phyloP scores from a whole-genome alignment of 2,329 filamentous ascomycete species.

The Epichloe aotearoae region DNA sequence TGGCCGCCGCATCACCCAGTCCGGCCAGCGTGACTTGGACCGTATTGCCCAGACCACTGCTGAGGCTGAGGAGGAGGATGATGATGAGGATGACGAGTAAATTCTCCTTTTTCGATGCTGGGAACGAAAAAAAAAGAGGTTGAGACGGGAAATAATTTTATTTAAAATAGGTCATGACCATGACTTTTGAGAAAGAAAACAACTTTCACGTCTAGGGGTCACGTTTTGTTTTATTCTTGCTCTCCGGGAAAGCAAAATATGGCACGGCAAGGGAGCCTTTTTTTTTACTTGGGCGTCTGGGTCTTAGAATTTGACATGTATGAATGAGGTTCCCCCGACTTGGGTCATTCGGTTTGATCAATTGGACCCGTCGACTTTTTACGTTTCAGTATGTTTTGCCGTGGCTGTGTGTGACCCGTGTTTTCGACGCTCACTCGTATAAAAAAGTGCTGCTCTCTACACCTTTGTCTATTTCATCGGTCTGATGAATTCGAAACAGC shows the following conservation, averaged over 20 bases:
- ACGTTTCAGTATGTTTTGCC: background rate
- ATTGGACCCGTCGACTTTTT: constrained; percentile 17
- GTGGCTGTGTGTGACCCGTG: background rate
- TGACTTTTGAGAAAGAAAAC: background rate
- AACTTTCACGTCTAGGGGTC: background rate
- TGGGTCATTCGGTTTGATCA: constrained; percentile 24
- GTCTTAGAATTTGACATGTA: constrained; percentile 27
- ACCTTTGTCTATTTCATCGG: too few species aligned
- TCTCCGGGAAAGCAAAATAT: background rate
- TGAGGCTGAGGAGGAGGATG: constrained; percentile 55
- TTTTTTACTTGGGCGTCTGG: constrained; percentile 22
- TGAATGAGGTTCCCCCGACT: constrained; percentile 26
- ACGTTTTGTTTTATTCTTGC: background rate
- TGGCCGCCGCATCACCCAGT: constrained; percentile 94
- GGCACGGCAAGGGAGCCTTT: constrained; percentile 6
- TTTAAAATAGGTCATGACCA: background rate
- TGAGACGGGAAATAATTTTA: background rate
- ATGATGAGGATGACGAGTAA: constrained; percentile 53
- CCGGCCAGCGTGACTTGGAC: constrained; percentile 98
- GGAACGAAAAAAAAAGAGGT: background rate
- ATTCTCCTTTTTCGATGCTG: constrained; percentile 8
- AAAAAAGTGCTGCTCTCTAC: too few species aligned
- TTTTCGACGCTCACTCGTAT: too few species aligned
- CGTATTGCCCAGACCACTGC: constrained; percentile 75
- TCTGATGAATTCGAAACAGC: too few species aligned